Evolutionary conservation across 306 rosid genomes (phyloP).

Genomic region (Begonia fuchsioides): DNA sequence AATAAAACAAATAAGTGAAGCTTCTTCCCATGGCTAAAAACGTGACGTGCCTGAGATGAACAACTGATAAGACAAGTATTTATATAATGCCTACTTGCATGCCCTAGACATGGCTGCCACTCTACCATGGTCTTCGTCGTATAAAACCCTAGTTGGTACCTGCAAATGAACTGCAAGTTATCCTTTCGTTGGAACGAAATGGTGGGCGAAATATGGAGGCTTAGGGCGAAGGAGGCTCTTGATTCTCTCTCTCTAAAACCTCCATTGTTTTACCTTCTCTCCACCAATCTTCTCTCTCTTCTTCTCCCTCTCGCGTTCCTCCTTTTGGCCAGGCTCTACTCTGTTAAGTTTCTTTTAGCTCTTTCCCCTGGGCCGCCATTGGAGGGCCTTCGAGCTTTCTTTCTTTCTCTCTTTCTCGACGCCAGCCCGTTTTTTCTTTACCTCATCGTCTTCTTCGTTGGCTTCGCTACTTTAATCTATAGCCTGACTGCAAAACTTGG

Average conservation of each 20-base stretch:
- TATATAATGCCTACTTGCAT: too few species aligned
- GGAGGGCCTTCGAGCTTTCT: constrained; percentile 3
- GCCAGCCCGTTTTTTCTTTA: constrained; percentile 30
- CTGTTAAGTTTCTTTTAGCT: constrained; percentile 15
- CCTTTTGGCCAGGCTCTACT: constrained; percentile 42
- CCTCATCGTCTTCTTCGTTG: constrained; percentile 29
- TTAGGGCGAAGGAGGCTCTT: constrained; percentile 19
- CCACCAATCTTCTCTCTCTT: constrained; percentile 45
- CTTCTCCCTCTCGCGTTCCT: constrained; percentile 69
- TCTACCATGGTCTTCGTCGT: too few species aligned
- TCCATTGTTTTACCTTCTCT: constrained; percentile 26
- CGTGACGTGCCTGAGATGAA: too few species aligned
- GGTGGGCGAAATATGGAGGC: constrained; percentile 15
- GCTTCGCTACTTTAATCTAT: constrained; percentile 29
- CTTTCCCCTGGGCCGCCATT: not conserved
- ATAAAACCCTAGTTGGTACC: too few species aligned
- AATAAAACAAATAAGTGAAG: too few species aligned
- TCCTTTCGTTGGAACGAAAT: not conserved
- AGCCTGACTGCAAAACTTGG: constrained; percentile 26
- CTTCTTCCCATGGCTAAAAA: too few species aligned
- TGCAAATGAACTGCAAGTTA: too few species aligned
- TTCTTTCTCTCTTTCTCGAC: constrained; percentile 19
- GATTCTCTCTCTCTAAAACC: constrained; percentile 10
- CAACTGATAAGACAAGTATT: too few species aligned
- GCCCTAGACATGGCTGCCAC: too few species aligned